Evolutionary conservation across 495 filamentous ascomycete species (phyloP), one percentile per base, ranked within the genome.

Genomic region (Aspergillus funiculosus): DNA sequence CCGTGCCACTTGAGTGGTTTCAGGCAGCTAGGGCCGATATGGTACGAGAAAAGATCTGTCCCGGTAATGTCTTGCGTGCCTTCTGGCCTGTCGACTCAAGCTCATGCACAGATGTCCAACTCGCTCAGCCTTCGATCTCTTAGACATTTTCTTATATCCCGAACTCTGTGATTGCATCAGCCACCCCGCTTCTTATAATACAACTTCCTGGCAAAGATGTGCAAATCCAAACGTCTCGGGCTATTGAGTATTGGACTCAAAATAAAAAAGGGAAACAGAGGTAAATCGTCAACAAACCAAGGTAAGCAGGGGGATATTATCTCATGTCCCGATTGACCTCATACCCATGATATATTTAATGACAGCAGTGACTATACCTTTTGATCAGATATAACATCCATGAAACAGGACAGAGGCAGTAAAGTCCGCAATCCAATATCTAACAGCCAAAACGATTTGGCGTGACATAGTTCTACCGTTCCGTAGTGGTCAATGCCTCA

Each of bases 41-140:
- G 43, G 32, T 17, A 39, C 29, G 27, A 46, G 44, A 38, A 17
- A 52, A 38, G 29, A 21, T 28, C 34, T 39, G 48, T 25, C 29
- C 6, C 21, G 18, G 31, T 37, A 18, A 39, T 25, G 17, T 46
- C 10, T 43, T 30, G 39, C 40, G 31, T 38, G 39, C 29, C 39
- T 18, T 43, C 21, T 38, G 32, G 27, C 49, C 49, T 34, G 37
- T 38, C 32, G 22, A 27, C 40, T 40, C 31, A 39, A 45, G 28
- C 31, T 52, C 54, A 68, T 68, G 63, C 64, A 67, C 26, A 60
- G 63, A 48, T 68, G 64, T 70, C 67, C 60, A 67, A 70, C 52
- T 48, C 39, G 36, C 29, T 32, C 32, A 47, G 61, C 58, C 41
- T 50, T 52, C 51, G 50, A 48, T 31, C 50, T 54, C 52, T 59